These are phyloP conservation scores for Aspergillus conjunctus DNA, from an alignment of 495 filamentous ascomycete species.

Conservation along the genomic window DNA sequence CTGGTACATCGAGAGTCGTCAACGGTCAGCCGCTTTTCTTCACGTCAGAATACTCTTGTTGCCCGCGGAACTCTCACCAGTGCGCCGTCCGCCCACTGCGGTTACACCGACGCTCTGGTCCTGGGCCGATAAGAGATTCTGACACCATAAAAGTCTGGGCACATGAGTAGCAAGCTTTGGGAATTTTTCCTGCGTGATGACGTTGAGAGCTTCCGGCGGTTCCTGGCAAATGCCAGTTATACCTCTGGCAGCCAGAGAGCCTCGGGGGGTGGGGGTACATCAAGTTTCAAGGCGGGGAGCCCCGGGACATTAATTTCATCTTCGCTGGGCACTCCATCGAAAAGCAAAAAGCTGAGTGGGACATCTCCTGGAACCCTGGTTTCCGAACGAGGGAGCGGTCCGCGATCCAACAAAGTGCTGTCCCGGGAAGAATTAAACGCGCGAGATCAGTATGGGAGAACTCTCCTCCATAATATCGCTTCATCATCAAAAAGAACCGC, in stretches of 20 bases:
- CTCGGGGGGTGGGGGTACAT: conserved; percentile 33
- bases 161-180: conserved; percentile 97
- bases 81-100: conserved; percentile 76
- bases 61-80: conserved; percentile 67
- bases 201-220: conserved; percentile 83
- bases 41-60: conserved; percentile 43
- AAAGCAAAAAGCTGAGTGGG: conserved; percentile 40
- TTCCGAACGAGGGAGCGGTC: conserved; percentile 29
- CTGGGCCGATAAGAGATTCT: conserved; percentile 64
- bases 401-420: conserved; percentile 36
- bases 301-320: conserved; percentile 48
- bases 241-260: conserved; percentile 43
- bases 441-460: conserved; percentile 74
- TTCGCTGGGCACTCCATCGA: conserved; percentile 48
- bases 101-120: conserved; percentile 80
- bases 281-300: conserved; percentile 49
- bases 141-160: conserved; percentile 49
- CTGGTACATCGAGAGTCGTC: background rate
- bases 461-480: conserved; percentile 82
- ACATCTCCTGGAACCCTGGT: conserved; percentile 34
- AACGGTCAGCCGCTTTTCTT: conserved; percentile 18
- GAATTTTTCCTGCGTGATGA: conserved; percentile 95
- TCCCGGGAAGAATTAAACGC: conserved; percentile 77
- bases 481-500: conserved; percentile 71
- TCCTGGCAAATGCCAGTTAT: conserved; percentile 69